Evolutionary conservation across 1,284 basidiomycete species (phyloP).

Genomic region (Phylloporus sp.): DNA sequence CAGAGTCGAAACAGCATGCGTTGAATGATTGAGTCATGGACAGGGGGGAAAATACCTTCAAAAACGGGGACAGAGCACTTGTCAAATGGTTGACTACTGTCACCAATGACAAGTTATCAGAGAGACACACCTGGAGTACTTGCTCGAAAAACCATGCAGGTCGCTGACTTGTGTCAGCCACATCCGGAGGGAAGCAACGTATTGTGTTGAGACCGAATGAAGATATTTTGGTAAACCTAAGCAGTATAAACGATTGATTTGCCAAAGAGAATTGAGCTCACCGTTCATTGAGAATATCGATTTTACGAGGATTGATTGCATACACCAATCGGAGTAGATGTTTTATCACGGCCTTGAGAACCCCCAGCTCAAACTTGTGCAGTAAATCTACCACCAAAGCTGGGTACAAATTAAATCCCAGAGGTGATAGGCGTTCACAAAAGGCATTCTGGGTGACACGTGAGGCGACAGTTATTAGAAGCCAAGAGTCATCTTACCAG

Average conservation of each 20-base stretch:
- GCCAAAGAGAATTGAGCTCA: not conserved
- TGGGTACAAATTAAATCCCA: not conserved
- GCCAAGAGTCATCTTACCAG: not conserved
- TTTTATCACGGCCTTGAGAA: not conserved
- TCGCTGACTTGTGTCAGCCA: not conserved
- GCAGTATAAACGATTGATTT: too few relatives aligned
- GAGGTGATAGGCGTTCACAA: not conserved
- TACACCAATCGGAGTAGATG: not conserved
- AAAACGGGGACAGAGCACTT: constrained; percentile 2
- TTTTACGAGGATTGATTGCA: not conserved
- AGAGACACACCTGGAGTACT: not conserved
- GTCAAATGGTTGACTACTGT: not conserved
- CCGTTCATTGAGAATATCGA: not conserved
- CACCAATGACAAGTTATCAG: too few relatives aligned
- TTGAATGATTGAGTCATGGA: not conserved
- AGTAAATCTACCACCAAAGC: not conserved
- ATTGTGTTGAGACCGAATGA: not conserved
- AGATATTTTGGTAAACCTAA: not conserved
- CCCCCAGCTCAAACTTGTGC: not conserved
- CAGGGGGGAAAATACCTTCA: constrained; percentile 1
- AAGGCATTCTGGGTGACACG: not conserved
- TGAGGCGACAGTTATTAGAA: too few relatives aligned
- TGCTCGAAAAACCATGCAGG: not conserved
- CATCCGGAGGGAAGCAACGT: not conserved
- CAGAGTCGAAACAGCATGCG: not conserved